Evolutionary conservation across 129 eudicot species (phyloP), one percentile per base, ranked within the genome.

Genomic region (Tanacetum coccineum): DNA sequence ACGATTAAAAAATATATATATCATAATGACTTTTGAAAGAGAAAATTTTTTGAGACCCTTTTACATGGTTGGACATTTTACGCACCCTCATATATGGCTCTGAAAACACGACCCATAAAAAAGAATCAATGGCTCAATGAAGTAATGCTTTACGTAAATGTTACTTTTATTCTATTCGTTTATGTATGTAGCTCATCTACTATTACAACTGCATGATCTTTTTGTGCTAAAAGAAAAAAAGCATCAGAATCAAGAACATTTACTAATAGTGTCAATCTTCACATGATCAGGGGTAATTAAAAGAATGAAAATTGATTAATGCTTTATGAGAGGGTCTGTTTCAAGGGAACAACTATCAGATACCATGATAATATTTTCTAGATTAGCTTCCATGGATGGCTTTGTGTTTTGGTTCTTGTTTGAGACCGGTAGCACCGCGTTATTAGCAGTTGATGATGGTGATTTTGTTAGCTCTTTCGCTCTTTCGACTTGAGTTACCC

Each of bases 401-500:
- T 60, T 54, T 54, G 59, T 40, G 42, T 26, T 9, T 13, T 3
- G 48, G 32, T 58, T 72, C 70, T 52, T 71, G 62, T 61, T 64
- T 17, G 78, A 25, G 28, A 65, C 55, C 11, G 65, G 65, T 26
- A 74, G 56, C 30, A 48, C 17, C 32, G 54, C 2, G 9, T 45
- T 50, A 11, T 64, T 64, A 50, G 28, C 66, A 25, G 66, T 50
- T 42, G 70, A 58, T 45, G 71, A 42, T 11, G 74, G 7, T 20
- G 76, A 42, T 54, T 42, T 73, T 52, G 82, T 85, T 5, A 85
- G 60, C 56, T 74, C 83, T 66, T 75, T 75, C 19, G 90, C 83
- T 55, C 86, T 81, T 58, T 56, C 78, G 21, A 79, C 83, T 81
- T 81, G 81, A 22, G 46, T 32, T 10, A 11, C 40, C 96, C 96